A percentile compares a stretch with the other conserved stretches of the same genome.
Conservation (phyloP, 164 flowering plant species). For the Chloranthus sessilifolius region DNA sequence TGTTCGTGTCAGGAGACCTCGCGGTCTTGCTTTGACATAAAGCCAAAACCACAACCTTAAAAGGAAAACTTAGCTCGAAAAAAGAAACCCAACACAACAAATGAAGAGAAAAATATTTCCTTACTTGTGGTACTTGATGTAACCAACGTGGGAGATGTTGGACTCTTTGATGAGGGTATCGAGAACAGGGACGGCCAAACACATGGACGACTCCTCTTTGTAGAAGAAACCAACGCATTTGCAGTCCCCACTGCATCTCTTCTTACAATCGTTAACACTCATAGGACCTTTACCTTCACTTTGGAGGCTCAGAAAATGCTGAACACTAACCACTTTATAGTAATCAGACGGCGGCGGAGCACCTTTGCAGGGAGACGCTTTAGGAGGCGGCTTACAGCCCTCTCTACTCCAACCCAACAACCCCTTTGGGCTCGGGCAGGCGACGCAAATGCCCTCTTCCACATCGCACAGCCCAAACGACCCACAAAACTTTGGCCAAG, state of each 20-base stretch:
- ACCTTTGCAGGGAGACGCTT: constrained; percentile 8
- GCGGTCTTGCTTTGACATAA: no score
- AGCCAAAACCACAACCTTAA: no score
- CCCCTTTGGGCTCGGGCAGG: constrained; percentile 24
- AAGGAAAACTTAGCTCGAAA: no score
- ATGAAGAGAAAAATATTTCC: no score
- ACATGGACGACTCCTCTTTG: constrained; percentile 15
- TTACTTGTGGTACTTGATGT: constrained; percentile 16
- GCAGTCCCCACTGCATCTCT: constrained; percentile 28
- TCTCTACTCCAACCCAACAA: constrained; percentile 26
- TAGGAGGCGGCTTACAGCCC: constrained; percentile 21
- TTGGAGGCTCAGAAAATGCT: constrained; percentile 21
- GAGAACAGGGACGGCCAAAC: constrained; percentile 20
- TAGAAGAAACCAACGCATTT: constrained; percentile 36
- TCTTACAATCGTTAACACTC: constrained; percentile 20
- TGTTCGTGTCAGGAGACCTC: no score
- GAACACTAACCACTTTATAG: constrained; percentile 24
- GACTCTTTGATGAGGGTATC: constrained; percentile 18
- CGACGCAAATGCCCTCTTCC: constrained; percentile 23
- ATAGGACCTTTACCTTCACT: constrained; percentile 15
- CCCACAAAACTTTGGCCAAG: constrained; percentile 30
- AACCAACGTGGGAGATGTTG: constrained; percentile 16
- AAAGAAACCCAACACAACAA: no score
- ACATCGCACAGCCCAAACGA: constrained; percentile 28
- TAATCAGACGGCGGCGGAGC: constrained; percentile 4